Evolutionary conservation across 139 green algal species (phyloP), one percentile per base, ranked within the genome.

Genomic region (Mychonastes homosphaera): DNA sequence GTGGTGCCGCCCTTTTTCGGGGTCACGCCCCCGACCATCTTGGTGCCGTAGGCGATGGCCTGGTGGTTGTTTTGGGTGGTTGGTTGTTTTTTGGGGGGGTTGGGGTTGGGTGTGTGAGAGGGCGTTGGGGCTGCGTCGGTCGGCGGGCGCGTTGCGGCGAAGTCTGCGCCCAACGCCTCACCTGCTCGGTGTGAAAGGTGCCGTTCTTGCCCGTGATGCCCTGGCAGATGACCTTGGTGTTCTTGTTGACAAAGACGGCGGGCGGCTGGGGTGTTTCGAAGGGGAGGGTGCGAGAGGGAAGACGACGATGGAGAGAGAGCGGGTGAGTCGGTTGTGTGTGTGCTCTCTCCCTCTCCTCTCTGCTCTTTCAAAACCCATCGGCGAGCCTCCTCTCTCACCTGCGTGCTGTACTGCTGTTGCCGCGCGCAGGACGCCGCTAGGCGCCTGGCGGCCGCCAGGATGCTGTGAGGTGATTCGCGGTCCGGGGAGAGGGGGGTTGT

Each of bases 191-290:
- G 69, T 99, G 92, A 70, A 98, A 99, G 33, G 85, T 98, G 34
- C 92, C 92, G 41, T 93, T 99, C 78, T 96, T 97, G 36, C 92
- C 92, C 2, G 92, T 99, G 52, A 99, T 72, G 24, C 92, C 92
- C 65, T 95, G 86, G 58, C 79, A 88, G 34, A 96, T 90, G 12
- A 97, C 90, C 56, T 88, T 94, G 7, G 92, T 99, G 49, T 77
- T 81, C 56, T 94, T 93, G 61, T 98, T 81, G 7, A 98, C 80
- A 67, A 98, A 98, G 18, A 98, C 91, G n/a, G 90, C 88, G 1
- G 87, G 88, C n/a, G n/a, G n/a, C n/a, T 56, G 29, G 16, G n/a
- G 13, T 16, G 30, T 23, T n/a, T n/a, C n/a, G n/a, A n/a, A n/a
- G n/a, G n/a, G n/a, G n/a, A n/a, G n/a, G n/a, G n/a, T n/a, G n/a